phyloP scores from a whole-genome alignment of 2,329 filamentous ascomycete species.

The Monilinia polystroma region DNA sequence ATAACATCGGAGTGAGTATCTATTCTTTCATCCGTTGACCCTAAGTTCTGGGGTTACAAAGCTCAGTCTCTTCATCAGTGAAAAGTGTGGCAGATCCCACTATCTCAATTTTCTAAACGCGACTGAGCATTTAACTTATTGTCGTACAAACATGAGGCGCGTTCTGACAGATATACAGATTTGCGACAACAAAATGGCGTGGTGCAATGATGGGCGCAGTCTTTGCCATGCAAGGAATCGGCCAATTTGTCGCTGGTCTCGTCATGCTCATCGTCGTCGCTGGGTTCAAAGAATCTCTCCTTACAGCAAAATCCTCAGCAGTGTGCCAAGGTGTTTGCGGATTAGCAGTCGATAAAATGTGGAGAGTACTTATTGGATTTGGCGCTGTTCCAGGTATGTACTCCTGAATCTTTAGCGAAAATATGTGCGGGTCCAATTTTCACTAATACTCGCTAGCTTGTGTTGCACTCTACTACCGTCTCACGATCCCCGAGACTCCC shows the following conservation, averaged over 20 bases:
- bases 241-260: constrained; percentile 74
- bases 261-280: constrained; percentile 72
- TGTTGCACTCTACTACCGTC: constrained; percentile 77
- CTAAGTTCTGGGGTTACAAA: not conserved
- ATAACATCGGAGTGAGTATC: constrained; percentile 67
- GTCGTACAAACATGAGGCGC: rapidly evolving
- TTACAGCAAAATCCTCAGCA: constrained; percentile 49
- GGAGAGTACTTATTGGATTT: constrained; percentile 72
- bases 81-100: not conserved
- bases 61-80: not conserved
- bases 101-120: not conserved
- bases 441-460: constrained; percentile 49
- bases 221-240: constrained; percentile 84
- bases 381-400: constrained; percentile 51
- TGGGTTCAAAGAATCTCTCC: constrained; percentile 66
- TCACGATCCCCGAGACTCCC: constrained; percentile 85
- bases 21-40: not conserved
- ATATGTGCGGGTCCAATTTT: not conserved
- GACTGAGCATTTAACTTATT: too few species aligned
- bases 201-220: constrained; percentile 86
- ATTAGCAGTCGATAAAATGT: constrained; percentile 80
- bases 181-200: constrained; percentile 80
- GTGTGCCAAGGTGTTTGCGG: constrained; percentile 64
- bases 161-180: constrained; percentile 42
- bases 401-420: constrained; percentile 1